phyloP scores from a whole-genome alignment of 169 alveolate genomes.

The Blepharisma undulans region DNA sequence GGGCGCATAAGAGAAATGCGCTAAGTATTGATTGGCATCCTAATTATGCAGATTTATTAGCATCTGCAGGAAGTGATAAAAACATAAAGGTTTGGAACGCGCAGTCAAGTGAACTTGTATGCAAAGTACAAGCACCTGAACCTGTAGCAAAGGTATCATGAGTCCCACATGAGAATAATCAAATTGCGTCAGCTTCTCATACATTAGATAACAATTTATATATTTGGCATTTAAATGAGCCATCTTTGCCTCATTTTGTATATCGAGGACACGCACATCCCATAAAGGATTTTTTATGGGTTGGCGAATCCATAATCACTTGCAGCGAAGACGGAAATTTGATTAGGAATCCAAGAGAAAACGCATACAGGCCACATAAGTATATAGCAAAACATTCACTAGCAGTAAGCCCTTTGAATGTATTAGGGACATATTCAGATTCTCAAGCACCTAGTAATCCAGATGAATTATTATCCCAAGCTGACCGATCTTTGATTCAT shows the following conservation, averaged over 20 bases:
- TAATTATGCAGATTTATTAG: neutral
- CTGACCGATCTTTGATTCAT: neutral
- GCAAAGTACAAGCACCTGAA: conserved; percentile 27
- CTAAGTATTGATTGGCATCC: conserved; percentile 38
- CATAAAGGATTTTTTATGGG: conserved; percentile 22
- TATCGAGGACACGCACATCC: conserved; percentile 31
- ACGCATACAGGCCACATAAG: conserved; percentile 17
- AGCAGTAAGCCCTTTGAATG: conserved; percentile 11
- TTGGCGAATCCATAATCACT: neutral
- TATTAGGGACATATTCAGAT: neutral
- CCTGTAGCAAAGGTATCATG: conserved; percentile 30
- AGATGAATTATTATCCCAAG: neutral
- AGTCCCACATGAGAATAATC: neutral
- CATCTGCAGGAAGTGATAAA: conserved; percentile 36
- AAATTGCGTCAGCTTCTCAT: conserved; percentile 13
- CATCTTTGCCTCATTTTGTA: conserved; percentile 1
- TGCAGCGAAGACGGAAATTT: conserved; percentile 18
- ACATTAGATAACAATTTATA: conserved; percentile 18
- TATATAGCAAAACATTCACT: neutral
- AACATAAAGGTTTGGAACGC: conserved; percentile 17
- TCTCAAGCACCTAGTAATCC: neutral
- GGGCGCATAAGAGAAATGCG: conserved; percentile 25
- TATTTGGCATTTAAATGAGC: conserved; percentile 19
- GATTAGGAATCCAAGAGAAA: neutral
- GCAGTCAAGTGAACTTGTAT: neutral